Evolutionary conservation across 441 rosid species (phyloP).

Genomic region (Metrosideros polymorpha): DNA sequence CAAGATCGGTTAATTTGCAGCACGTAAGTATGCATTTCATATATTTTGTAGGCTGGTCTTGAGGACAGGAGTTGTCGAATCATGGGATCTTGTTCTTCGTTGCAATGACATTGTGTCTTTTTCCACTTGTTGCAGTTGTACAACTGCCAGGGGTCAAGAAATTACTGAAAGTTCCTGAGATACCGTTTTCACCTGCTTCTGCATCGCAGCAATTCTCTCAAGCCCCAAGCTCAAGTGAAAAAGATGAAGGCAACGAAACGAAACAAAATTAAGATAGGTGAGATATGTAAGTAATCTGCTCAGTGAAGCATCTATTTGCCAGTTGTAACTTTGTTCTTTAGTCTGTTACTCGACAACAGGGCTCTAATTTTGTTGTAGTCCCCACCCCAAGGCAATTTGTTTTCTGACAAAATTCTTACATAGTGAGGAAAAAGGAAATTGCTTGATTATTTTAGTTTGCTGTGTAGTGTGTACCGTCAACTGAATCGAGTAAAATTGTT

Average conservation of each 20-base stretch:
- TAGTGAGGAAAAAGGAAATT: not conserved
- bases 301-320: not conserved
- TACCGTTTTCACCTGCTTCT: constrained; percentile 4
- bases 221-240: not conserved
- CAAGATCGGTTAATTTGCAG: not conserved
- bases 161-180: constrained; percentile 22
- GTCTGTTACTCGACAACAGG: not conserved
- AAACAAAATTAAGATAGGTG: not conserved
- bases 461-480: not conserved
- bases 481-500: not conserved
- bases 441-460: not conserved
- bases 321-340: not conserved
- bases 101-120: not conserved
- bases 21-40: not conserved
- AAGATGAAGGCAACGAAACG: not conserved
- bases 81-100: not conserved
- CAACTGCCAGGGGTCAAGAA: constrained; percentile 32
- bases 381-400: not conserved
- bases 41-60: not conserved
- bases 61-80: not conserved
- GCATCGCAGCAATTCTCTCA: constrained; percentile 11
- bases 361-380: not conserved
- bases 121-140: constrained; percentile 16
- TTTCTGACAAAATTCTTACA: not conserved
- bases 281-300: not conserved